Percentiles rank a stretch among this genome's conserved stretches.
Evolutionary conservation across 2,329 filamentous ascomycete species (phyloP).

Genomic region (Sporothrix euskadiensis): DNA sequence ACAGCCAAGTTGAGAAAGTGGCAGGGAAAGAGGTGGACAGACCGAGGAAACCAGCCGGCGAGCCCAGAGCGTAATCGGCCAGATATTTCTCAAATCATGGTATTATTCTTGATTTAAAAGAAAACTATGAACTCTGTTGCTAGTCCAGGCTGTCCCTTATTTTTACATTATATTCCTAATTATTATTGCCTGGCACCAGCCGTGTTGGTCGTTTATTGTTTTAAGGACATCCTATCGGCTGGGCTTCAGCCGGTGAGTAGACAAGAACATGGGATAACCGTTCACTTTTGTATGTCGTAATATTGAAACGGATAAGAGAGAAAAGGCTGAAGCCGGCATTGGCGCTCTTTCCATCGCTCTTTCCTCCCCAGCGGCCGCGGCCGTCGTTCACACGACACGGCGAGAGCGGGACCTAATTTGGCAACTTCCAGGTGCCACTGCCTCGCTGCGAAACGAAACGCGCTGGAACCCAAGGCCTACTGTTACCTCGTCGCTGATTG

Average conservation of each 20-base stretch:
- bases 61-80: background rate
- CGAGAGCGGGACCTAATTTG: slow-evolving; percentile 7
- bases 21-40: background rate
- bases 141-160: background rate
- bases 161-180: background rate
- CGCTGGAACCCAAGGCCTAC: background rate
- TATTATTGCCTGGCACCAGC: background rate
- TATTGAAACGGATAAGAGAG: background rate
- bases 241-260: background rate
- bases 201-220: background rate
- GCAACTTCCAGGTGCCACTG: background rate
- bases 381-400: background rate
- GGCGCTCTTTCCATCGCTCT: background rate
- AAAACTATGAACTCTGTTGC: background rate
- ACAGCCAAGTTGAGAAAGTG: background rate
- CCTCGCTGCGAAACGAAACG: background rate
- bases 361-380: background rate
- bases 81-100: background rate
- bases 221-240: background rate
- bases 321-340: slow-evolving; percentile 3
- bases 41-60: background rate
- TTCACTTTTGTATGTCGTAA: background rate
- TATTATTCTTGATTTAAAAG: background rate
- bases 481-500: slow-evolving; percentile 33
- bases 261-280: background rate